These are phyloP conservation scores for Carex cristatella DNA, from an alignment of 176 grass and related monocot species.

Conservation along the genomic window DNA sequence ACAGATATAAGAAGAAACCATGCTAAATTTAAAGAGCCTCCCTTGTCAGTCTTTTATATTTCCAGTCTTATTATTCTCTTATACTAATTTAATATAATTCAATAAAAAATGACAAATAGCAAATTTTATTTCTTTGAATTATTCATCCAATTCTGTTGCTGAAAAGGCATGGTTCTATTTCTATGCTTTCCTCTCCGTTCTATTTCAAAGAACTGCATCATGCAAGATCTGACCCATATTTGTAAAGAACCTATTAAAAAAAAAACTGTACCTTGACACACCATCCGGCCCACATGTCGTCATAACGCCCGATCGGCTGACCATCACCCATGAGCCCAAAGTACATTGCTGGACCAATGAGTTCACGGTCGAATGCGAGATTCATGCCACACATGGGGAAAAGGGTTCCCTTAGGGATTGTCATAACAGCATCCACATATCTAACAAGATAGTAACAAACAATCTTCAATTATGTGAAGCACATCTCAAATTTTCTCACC, in stretches of 20 bases:
- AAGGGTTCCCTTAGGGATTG: slow-evolving; percentile 35
- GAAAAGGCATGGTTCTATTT: not conserved
- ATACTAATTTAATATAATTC: not conserved
- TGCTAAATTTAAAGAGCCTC: not conserved
- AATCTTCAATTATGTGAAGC: not conserved
- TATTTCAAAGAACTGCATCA: not conserved
- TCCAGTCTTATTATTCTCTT: not conserved
- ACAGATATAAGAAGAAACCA: not conserved
- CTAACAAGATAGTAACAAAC: slow-evolving; percentile 18
- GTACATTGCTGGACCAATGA: slow-evolving; percentile 38
- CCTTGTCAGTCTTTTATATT: not conserved
- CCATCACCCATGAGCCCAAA: slow-evolving; percentile 45
- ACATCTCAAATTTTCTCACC: not conserved
- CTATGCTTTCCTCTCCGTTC: not conserved
- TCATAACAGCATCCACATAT: slow-evolving; percentile 38
- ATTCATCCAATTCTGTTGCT: not conserved
- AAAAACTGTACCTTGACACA: slow-evolving; percentile 28
- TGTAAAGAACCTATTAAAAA: not conserved
- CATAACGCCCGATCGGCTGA: slow-evolving; percentile 36
- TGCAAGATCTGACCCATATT: not conserved
- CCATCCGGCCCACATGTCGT: slow-evolving; percentile 45
- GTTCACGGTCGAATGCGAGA: slow-evolving; percentile 32
- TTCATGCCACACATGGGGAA: slow-evolving; percentile 45
- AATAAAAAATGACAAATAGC: not conserved
- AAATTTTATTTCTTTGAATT: not conserved